Percentiles rank a stretch among this genome's conserved stretches.
These are phyloP conservation scores for Anisogramma anomala DNA, from an alignment of 2,329 filamentous ascomycete species.

Conservation along the genomic window DNA sequence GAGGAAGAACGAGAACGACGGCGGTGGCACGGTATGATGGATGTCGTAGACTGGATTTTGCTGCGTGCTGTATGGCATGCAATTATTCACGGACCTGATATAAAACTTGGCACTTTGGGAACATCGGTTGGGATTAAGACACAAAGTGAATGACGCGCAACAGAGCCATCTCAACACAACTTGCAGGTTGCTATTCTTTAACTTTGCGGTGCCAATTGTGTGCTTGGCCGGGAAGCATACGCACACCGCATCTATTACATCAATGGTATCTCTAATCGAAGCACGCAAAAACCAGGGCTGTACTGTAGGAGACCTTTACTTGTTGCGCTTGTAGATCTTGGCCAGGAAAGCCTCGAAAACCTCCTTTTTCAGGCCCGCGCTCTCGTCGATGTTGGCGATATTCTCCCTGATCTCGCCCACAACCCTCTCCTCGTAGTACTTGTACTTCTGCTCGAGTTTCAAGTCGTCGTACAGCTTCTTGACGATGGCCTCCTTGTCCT, in stretches of 20 bases:
- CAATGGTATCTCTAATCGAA: conserved; percentile 7
- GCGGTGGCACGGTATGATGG: neutral
- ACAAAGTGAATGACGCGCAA: conserved; percentile 4
- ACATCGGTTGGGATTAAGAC: neutral
- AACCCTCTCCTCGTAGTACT: conserved; percentile 78
- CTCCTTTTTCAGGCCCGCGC: conserved; percentile 74
- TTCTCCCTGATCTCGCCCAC: conserved; percentile 65
- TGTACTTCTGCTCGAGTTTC: conserved; percentile 70
- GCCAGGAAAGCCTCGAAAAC: conserved; percentile 81
- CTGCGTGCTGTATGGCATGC: conserved; percentile 3
- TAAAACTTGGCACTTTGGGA: neutral
- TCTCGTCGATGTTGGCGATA: conserved; percentile 76
- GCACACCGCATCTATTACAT: neutral
- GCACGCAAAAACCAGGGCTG: neutral
- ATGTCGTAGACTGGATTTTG: neutral
- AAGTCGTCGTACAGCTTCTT: conserved; percentile 85
- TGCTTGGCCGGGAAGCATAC: neutral
- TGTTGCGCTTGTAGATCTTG: conserved; percentile 98
- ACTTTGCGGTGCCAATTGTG: neutral
- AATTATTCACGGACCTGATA: conserved; percentile 3
- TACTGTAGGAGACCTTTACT: conserved; percentile 41
- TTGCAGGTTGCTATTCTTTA: neutral
- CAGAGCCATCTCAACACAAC: conserved; percentile 5
- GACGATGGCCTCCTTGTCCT: conserved; percentile 66
- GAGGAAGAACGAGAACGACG: neutral